Base-by-base conservation (phyloP, 805 yeast species). In the Wickerhamiella kurtzmanii region DNA sequence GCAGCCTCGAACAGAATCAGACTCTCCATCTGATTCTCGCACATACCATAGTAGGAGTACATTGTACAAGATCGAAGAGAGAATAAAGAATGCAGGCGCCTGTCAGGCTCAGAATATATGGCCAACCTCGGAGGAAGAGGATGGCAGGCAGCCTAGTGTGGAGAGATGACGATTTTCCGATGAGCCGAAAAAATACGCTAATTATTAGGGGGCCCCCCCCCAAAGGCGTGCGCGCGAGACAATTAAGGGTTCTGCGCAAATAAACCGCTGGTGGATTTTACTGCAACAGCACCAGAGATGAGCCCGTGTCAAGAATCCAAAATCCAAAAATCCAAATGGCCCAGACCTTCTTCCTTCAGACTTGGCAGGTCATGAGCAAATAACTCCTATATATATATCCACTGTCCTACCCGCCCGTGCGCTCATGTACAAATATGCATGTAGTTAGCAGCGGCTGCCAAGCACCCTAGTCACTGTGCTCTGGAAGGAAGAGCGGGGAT, bases 1-100 rank as follows among this genome's bases (percentile, higher is more conserved):
- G 81, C 71, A 1, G 83, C 88, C 62, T 81, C 86, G 21, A 82
- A 62, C 11, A 81, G 65, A 5, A 79, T 61, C 28, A 82, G 65
- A 11, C 86, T 85, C 54, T 82, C 89, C 49, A 64, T 63, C 2
- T 79, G 69, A 0, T 80, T 66, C 22, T 71, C 67, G 13, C 81
- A 72, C 25, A 71, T 63, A 0, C 89, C 89, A 48, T 64, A 69
- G 56, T 80, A 80, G 0, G 84, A 76, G 54, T 74, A 76, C 78
- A 76, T 73, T 4, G 48, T 39, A 11, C 9, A 25, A 25, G 11
- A 25, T 25, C 9, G 32, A 25, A 6, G 11, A 20, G 48, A n/a
- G 35, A 4, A n/a, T 11, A 25, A 25, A 11, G 32, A 6, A 11
- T 25, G 32, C 9, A 25, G 32, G 32, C n/a, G n/a, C n/a, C n/a